These are phyloP conservation scores for Saccharomycopsis amapae DNA, from an alignment of 805 yeast species.

Conservation along the genomic window DNA sequence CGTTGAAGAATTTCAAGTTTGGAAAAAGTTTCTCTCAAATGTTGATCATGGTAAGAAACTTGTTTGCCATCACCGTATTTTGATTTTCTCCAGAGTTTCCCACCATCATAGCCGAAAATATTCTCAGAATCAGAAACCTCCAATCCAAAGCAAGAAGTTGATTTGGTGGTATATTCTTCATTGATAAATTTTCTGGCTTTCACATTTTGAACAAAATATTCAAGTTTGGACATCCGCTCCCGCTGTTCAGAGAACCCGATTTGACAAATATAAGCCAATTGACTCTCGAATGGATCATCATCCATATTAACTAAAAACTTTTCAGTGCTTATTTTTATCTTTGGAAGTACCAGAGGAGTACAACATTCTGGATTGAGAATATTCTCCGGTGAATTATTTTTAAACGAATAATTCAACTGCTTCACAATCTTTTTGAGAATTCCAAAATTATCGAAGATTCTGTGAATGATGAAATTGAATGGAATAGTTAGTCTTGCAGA, in stretches of 20 bases:
- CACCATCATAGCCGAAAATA: not conserved
- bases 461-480: slow-evolving; percentile 64
- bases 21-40: slow-evolving; percentile 4
- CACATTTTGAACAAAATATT: slow-evolving; percentile 10
- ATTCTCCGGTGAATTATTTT: slow-evolving; percentile 32
- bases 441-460: slow-evolving; percentile 71
- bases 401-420: slow-evolving; percentile 49
- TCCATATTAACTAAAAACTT: slow-evolving; percentile 61
- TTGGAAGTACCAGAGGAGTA: slow-evolving; percentile 46
- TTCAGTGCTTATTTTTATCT: slow-evolving; percentile 46
- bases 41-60: not conserved
- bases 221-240: slow-evolving; percentile 33
- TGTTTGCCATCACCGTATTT: too few species aligned
- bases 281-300: slow-evolving; percentile 85
- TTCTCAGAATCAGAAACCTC: not conserved
- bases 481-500: slow-evolving; percentile 56
- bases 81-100: not conserved
- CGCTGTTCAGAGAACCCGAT: slow-evolving; percentile 63
- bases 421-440: slow-evolving; percentile 58
- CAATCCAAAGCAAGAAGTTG: slow-evolving; percentile 1
- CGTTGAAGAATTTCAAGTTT: slow-evolving; percentile 33
- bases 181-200: not conserved
- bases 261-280: slow-evolving; percentile 56
- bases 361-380: slow-evolving; percentile 35
- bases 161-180: not conserved